Evolutionary conservation across 169 alveolate species (phyloP).

Genomic region (Plasmodium malariae): DNA sequence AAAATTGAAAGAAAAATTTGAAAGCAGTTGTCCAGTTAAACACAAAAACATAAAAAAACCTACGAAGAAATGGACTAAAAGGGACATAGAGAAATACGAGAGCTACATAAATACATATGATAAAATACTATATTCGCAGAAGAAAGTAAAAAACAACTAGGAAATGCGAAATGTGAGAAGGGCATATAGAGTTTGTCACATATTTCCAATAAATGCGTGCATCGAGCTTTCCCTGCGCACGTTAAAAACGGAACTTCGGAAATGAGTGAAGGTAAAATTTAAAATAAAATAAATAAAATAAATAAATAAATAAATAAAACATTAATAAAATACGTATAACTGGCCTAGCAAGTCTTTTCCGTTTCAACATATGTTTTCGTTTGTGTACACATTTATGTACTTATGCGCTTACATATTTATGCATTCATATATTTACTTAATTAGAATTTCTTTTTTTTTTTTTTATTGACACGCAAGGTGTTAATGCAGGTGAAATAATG

Average conservation of each 20-base stretch:
- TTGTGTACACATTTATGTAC: neutral
- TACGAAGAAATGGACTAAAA: slow-evolving; percentile 48
- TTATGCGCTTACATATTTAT: no score
- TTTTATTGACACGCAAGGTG: no score
- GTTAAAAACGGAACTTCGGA: no score
- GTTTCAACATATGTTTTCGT: neutral
- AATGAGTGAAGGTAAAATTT: no score
- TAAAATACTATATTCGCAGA: slow-evolving; percentile 38
- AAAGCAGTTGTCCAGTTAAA: slow-evolving; percentile 15
- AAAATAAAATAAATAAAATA: no score
- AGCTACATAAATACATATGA: slow-evolving; percentile 32
- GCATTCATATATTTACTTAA: neutral
- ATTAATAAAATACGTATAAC: no score
- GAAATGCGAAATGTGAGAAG: neutral
- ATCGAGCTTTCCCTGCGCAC: no score
- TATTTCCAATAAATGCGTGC: no score
- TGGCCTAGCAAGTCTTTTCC: no score
- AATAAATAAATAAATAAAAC: no score
- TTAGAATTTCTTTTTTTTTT: neutral
- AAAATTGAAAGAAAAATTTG: slow-evolving; percentile 42
- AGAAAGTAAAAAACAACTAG: neutral
- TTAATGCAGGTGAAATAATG: no score
- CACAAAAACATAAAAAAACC: slow-evolving; percentile 47
- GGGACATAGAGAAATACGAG: slow-evolving; percentile 62
- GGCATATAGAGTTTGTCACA: no score